phyloP scores from a whole-genome alignment of 2,329 filamentous ascomycete species.

The Pyrenophora teres region DNA sequence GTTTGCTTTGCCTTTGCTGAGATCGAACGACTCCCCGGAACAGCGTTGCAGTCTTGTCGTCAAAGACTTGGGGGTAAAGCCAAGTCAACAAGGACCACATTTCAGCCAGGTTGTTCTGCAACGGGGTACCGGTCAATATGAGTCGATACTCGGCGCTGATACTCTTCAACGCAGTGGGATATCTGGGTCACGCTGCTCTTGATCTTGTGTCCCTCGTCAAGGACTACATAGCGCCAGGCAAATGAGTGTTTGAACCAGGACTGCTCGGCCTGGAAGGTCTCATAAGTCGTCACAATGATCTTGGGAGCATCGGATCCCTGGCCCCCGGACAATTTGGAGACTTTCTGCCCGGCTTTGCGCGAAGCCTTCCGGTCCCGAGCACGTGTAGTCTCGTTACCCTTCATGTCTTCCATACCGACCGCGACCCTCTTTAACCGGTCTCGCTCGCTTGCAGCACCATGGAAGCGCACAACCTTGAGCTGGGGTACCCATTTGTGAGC shows the following conservation, averaged over 20 bases:
- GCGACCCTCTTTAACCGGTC: constrained; percentile 68
- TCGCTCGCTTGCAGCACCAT: constrained; percentile 82
- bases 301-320: constrained; percentile 39
- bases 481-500: constrained; percentile 97
- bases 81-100: constrained; percentile 63
- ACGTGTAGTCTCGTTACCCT: constrained; percentile 63
- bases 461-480: constrained; percentile 86
- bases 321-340: constrained; percentile 36
- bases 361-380: constrained; percentile 87
- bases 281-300: constrained; percentile 91
- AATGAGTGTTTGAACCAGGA: constrained; percentile 88
- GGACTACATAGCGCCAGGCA: constrained; percentile 99
- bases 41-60: constrained; percentile 53
- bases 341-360: constrained; percentile 69
- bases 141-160: constrained; percentile 56
- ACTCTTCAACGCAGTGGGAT: constrained; percentile 48
- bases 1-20: constrained; percentile 60
- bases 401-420: constrained; percentile 52
- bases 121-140: constrained; percentile 60
- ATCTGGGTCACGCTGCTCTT: constrained; percentile 71
- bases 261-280: constrained; percentile 97
- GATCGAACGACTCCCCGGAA: constrained; percentile 63
- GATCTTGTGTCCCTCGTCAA: constrained; percentile 99
- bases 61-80: constrained; percentile 64
- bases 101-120: constrained; percentile 64